These are phyloP conservation scores for Aspergillus novoparasiticus DNA, from an alignment of 2,329 filamentous ascomycete genomes.

Conservation along the genomic window DNA sequence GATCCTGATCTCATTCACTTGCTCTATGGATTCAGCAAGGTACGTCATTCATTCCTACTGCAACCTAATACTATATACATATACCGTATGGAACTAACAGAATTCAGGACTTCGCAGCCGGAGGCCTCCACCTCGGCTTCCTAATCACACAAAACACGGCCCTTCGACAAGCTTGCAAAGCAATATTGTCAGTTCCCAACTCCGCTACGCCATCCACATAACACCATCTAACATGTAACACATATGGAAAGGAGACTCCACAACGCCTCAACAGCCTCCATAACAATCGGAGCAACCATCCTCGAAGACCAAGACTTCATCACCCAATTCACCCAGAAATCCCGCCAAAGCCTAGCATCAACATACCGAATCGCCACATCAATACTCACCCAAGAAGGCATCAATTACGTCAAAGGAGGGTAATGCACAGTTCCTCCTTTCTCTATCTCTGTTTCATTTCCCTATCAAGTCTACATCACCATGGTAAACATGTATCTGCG, in stretches of 20 bases:
- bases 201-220: neutral
- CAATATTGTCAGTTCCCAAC: constrained; percentile 23
- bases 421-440: constrained; percentile 13
- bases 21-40: constrained; percentile 47
- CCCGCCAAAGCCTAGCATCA: constrained; percentile 25
- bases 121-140: constrained; percentile 33
- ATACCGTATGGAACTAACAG: neutral
- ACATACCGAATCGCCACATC: constrained; percentile 33
- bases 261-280: constrained; percentile 26
- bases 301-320: constrained; percentile 41
- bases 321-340: constrained; percentile 29
- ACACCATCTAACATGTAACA: constrained; percentile 2
- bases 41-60: constrained; percentile 2
- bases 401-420: constrained; percentile 41
- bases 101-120: constrained; percentile 33
- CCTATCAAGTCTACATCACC: neutral
- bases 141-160: constrained; percentile 28
- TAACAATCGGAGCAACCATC: constrained; percentile 33
- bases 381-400: constrained; percentile 38
- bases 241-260: constrained; percentile 27
- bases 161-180: constrained; percentile 31
- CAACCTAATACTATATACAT: no score
- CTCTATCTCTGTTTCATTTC: neutral
- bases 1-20: constrained; percentile 55
- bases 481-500: neutral